Evolutionary conservation across 2,329 filamentous ascomycete species (phyloP).

Genomic region (Elsinoe ampelina): DNA sequence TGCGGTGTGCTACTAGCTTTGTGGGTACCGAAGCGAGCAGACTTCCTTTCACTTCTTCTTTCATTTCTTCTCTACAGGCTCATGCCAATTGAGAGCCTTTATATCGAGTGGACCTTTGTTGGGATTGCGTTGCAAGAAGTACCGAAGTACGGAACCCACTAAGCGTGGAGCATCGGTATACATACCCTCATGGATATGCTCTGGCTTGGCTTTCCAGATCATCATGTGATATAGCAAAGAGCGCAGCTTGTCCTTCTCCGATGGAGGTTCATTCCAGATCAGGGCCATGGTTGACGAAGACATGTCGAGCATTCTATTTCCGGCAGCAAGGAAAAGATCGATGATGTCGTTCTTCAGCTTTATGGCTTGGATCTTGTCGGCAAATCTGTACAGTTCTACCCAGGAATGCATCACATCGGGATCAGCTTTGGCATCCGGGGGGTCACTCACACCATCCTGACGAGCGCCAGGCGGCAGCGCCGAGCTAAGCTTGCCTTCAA

Average conservation of each 20-base stretch:
- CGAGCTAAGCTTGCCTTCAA: not conserved
- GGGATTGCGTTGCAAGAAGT: not conserved
- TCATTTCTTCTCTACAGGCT: not conserved
- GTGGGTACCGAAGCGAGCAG: too few species aligned
- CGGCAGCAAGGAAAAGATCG: not conserved
- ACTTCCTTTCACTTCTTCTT: too few species aligned
- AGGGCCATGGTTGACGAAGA: not conserved
- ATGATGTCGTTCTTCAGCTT: not conserved
- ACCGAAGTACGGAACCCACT: not conserved
- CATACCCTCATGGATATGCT: not conserved
- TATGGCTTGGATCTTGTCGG: not conserved
- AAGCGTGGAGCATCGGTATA: not conserved
- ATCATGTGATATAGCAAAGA: not conserved
- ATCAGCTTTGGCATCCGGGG: not conserved
- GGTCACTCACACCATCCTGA: not conserved
- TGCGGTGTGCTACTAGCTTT: too few species aligned
- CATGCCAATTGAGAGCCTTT: not conserved
- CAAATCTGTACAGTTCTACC: not conserved
- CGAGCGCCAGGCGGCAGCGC: not conserved
- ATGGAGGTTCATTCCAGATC: constrained; percentile 2
- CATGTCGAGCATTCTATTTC: not conserved
- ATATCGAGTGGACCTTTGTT: not conserved
- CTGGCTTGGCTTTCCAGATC: not conserved
- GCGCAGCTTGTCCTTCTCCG: not conserved
- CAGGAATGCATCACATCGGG: not conserved